phyloP scores from a whole-genome alignment of 345 rosid genomes.

The Hevea brasiliensis region DNA sequence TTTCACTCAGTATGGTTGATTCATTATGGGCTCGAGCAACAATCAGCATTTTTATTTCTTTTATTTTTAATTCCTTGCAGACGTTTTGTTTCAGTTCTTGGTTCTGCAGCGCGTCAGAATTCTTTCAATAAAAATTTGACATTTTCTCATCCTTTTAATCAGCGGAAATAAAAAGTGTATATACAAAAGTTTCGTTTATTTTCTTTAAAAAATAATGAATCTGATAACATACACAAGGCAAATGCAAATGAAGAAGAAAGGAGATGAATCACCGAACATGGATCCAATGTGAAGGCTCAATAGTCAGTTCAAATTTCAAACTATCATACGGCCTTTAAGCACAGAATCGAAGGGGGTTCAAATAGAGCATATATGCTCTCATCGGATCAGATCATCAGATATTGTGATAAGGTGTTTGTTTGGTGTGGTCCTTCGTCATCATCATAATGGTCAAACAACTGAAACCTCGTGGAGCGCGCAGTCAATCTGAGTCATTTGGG shows the following conservation, averaged over 20 bases:
- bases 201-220: background rate
- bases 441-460: conserved; percentile 30
- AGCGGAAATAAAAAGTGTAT: too few species aligned
- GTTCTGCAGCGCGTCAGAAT: too few species aligned
- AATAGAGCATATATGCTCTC: conserved; percentile 1
- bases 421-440: background rate
- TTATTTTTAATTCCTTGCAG: too few species aligned
- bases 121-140: too few species aligned
- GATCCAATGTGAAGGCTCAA: background rate
- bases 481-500: conserved; percentile 30
- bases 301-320: conserved; percentile 17
- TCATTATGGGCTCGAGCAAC: background rate
- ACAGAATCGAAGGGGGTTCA: conserved; percentile 14
- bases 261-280: too few species aligned
- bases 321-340: background rate
- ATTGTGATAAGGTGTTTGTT: background rate
- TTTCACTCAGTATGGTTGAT: background rate
- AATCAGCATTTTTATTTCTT: too few species aligned
- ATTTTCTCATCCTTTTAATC: too few species aligned
- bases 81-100: too few species aligned
- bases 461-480: conserved; percentile 29
- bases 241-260: too few species aligned
- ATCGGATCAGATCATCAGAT: conserved; percentile 17
- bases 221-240: background rate
- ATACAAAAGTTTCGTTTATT: too few species aligned